Evolutionary conservation across 805 yeast species (phyloP).

Genomic region (Metschnikowia shivogae): DNA sequence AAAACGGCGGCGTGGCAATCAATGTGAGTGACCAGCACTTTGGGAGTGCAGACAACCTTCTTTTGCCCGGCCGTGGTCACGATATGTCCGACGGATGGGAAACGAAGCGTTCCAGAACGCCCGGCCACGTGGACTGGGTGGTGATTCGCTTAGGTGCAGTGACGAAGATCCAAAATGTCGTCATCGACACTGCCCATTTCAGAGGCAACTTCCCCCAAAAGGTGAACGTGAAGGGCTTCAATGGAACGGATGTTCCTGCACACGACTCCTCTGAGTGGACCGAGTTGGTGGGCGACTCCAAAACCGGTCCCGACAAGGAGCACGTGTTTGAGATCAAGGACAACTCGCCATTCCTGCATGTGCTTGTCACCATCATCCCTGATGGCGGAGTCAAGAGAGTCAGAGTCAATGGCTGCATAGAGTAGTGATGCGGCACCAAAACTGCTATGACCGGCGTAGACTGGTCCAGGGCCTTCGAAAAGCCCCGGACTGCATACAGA

Average conservation of each 20-base stretch:
- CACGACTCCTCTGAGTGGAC: conserved; percentile 54
- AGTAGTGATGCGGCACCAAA: not conserved
- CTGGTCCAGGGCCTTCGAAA: no score
- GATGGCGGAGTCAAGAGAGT: conserved; percentile 96
- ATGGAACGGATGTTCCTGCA: conserved; percentile 31
- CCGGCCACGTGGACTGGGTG: conserved; percentile 91
- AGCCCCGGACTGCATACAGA: not conserved
- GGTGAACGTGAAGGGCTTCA: conserved; percentile 62
- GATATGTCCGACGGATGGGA: conserved; percentile 99
- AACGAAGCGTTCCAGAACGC: conserved; percentile 78
- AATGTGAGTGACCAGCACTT: conserved; percentile 88
- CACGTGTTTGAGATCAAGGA: conserved; percentile 48
- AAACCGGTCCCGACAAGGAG: conserved; percentile 81
- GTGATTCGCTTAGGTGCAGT: conserved; percentile 71
- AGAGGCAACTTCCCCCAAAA: conserved; percentile 93
- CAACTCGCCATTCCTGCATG: conserved; percentile 54
- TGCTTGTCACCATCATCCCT: conserved; percentile 79
- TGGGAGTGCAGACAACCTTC: conserved; percentile 83
- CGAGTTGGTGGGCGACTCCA: conserved; percentile 57
- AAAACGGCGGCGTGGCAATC: conserved; percentile 86
- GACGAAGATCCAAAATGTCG: conserved; percentile 53
- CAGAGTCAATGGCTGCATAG: conserved; percentile 67
- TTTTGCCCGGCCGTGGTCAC: conserved; percentile 89
- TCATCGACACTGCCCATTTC: conserved; percentile 89
- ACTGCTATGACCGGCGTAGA: no score